A percentile compares a stretch with the other conserved stretches of the same genome.
Evolutionary conservation across 805 yeast genomes (phyloP).

Genomic region (Lipomyces yamadae): DNA sequence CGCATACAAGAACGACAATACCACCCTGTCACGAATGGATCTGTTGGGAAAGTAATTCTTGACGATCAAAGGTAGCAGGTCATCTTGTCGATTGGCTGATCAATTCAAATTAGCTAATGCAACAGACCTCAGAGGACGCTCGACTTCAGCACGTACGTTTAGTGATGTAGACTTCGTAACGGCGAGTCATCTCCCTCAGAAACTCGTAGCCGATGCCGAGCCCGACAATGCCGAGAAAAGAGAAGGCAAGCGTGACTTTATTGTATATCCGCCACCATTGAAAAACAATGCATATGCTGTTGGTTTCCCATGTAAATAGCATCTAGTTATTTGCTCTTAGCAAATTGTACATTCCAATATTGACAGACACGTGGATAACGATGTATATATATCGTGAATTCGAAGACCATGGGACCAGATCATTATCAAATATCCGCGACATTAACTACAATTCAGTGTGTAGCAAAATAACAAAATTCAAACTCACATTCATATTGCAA

Average conservation of each 20-base stretch:
- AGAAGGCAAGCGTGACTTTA: constrained; percentile 27
- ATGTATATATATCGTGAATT: too few relatives aligned
- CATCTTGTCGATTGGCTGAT: constrained; percentile 14
- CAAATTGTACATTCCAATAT: background rate
- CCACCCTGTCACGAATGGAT: constrained; percentile 25
- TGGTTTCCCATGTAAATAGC: constrained; percentile 37
- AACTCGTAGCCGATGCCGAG: constrained; percentile 36
- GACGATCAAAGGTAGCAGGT: constrained; percentile 25
- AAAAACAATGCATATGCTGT: constrained; percentile 34
- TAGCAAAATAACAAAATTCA: background rate
- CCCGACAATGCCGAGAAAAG: constrained; percentile 37
- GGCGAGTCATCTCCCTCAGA: constrained; percentile 34
- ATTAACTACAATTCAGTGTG: background rate
- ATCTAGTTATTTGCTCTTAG: constrained; percentile 17
- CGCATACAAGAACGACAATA: constrained; percentile 31
- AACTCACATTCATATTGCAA: constrained; percentile 11
- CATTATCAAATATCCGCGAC: background rate
- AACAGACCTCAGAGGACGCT: background rate
- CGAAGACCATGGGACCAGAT: too few relatives aligned
- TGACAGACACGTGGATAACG: too few relatives aligned
- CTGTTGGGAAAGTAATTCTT: constrained; percentile 29
- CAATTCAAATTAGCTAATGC: background rate
- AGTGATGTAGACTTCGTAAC: constrained; percentile 28
- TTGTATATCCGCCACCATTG: constrained; percentile 34
- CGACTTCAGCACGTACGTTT: background rate